Percentiles rank a stretch among this genome's conserved stretches.
Evolutionary conservation across 495 filamentous ascomycete species (phyloP).

Genomic region (Lasiosphaeris hirsuta): DNA sequence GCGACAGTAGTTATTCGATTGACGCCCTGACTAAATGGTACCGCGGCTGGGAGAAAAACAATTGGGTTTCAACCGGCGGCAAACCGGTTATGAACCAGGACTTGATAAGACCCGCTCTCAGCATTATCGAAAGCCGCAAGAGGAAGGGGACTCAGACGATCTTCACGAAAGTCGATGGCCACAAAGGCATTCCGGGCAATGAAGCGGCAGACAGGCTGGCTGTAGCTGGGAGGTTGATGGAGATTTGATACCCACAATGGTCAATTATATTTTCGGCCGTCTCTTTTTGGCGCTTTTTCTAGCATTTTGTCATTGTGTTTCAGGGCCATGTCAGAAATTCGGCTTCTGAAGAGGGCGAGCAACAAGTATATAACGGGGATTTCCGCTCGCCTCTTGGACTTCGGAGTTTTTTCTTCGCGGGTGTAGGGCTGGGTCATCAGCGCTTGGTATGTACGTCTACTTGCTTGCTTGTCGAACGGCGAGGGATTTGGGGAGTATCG

Average conservation of each 20-base stretch:
- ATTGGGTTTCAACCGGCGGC: conserved; percentile 68
- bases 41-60: conserved; percentile 70
- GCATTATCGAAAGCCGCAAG: conserved; percentile 67
- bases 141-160: conserved; percentile 56
- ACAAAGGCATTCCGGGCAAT: conserved; percentile 66
- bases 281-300: no score
- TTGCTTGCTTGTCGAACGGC: not conserved
- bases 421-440: not conserved
- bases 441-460: not conserved
- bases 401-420: not conserved
- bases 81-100: conserved; percentile 83
- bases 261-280: not conserved
- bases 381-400: not conserved
- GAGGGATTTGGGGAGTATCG: not conserved
- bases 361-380: not conserved
- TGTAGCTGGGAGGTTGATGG: conserved; percentile 48
- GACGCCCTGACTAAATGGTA: conserved; percentile 88
- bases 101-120: conserved; percentile 68
- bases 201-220: conserved; percentile 78
- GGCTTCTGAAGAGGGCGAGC: not conserved
- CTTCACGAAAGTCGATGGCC: conserved; percentile 89
- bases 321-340: not conserved
- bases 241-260: conserved; percentile 11
- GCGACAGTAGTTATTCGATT: conserved; percentile 85
- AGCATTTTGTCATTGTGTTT: not conserved